Evolutionary conservation across 2,329 filamentous ascomycete genomes (phyloP).

Genomic region (Fusarium sterilihyphosum): DNA sequence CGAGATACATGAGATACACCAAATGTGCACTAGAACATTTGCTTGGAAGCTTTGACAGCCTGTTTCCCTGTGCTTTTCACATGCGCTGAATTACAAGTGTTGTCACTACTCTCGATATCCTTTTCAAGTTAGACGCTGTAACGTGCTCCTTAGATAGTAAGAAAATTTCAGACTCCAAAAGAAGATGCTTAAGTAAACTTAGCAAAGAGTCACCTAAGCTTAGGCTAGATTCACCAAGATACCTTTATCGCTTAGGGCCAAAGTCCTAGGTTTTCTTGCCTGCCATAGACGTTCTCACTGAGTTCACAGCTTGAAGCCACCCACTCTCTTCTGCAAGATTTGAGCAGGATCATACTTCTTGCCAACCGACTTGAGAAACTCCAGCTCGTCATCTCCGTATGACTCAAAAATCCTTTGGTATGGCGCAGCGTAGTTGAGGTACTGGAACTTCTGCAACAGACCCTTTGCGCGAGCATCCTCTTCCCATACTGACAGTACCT

Average conservation of each 20-base stretch:
- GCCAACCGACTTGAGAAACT: neutral
- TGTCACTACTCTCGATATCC: neutral
- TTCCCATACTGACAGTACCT: neutral
- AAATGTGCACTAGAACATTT: neutral
- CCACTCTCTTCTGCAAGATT: neutral
- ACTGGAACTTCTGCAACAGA: neutral
- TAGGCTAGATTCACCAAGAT: neutral
- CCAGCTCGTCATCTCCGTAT: neutral
- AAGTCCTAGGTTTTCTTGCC: neutral
- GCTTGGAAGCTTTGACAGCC: neutral
- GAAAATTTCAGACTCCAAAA: neutral
- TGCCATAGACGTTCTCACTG: fast-evolving
- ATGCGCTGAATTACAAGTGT: too few relatives aligned
- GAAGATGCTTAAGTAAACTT: neutral
- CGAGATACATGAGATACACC: neutral
- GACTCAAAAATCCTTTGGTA: neutral
- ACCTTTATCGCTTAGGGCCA: neutral
- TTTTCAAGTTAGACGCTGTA: fast-evolving
- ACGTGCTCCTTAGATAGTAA: neutral
- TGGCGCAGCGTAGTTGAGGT: neutral
- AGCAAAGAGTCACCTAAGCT: neutral
- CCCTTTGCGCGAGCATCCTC: neutral
- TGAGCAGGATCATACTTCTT: conserved; percentile 3
- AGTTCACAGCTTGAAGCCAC: neutral
- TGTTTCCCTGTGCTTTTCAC: neutral